Evolutionary conservation across 257 asterid species (phyloP), one percentile per base, ranked within the genome.

Genomic region (Solanum tacnaense): DNA sequence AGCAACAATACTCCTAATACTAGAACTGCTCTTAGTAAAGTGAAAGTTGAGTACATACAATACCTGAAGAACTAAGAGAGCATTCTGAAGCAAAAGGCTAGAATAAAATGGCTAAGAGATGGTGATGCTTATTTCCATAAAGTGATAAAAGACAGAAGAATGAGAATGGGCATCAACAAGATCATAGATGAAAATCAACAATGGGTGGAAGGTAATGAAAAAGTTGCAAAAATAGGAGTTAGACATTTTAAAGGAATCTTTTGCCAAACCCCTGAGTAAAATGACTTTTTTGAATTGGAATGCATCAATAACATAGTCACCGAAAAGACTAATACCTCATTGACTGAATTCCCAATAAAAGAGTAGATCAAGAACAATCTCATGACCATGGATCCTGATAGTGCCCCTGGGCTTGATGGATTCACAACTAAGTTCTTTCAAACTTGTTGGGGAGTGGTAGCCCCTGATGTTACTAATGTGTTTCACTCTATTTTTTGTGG

Each of bases 191-290:
- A 49, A 49, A 16, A 49, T 16, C 60, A 49, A 49, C 60, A 49
- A 49, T 49, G 9, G 23, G 60, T 49, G 8, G 23, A 49, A 49
- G 60, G 21, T 16, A 16, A 49, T 0, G 23, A 49, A 5, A 3
- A 49, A 5, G 60, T 49, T 15, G 0, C 60, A 15, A 16, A 49
- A 16, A 0, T 0, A 49, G 9, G 23, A 49, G 21, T 5, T 0
- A 49, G 0, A 49, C 21, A 49, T 2, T 49, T 49, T 16, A 49
- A 49, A 49, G 23, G 21, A 49, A 49, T 16, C 23, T 16, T 49
- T 16, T 15, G 23, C 21, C 9, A 49, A 16, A 49, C 21, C 7
- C 60, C 60, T 5, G 23, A 16, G 60, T 49, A 13, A 1, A 49
- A 49, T 49, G 60, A 5, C 21, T 49, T 49, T 5, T 0, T 49